These are phyloP conservation scores for Phaeodactylum tricornutum DNA, from an alignment of 108 stramenopile genomes.

Conservation along the genomic window DNA sequence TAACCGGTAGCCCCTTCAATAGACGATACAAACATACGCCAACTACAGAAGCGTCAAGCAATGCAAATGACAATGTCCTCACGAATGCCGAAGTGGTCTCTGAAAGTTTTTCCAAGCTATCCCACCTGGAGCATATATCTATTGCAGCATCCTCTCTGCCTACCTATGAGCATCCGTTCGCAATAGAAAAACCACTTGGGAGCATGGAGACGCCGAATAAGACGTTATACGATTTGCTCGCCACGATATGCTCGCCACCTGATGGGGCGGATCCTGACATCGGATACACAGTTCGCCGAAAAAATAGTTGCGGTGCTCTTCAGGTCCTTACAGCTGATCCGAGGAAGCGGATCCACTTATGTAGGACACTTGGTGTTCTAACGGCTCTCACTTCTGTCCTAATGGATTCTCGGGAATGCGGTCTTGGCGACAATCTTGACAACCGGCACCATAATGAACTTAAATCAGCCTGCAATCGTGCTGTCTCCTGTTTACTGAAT, in stretches of 20 bases:
- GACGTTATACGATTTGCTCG: conserved; percentile 37
- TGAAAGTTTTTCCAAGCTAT: no score
- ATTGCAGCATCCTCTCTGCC: no score
- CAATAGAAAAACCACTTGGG: no score
- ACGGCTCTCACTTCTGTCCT: conserved; percentile 56
- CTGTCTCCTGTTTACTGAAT: conserved; percentile 48
- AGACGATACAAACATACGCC: no score
- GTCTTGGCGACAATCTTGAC: conserved; percentile 25
- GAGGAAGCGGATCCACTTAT: conserved; percentile 45
- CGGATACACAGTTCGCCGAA: conserved; percentile 60
- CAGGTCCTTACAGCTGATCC: conserved; percentile 55
- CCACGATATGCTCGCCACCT: conserved; percentile 27
- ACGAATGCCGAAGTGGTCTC: no score
- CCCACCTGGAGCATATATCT: no score
- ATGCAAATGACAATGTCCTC: no score
- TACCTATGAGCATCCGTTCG: conserved; percentile 13
- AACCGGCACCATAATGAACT: conserved; percentile 29
- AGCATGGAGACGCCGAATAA: conserved; percentile 48
- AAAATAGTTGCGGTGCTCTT: conserved; percentile 81
- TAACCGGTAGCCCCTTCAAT: conserved; percentile 14
- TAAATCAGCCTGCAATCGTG: conserved; percentile 47
- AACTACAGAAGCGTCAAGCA: no score
- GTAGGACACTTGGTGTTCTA: conserved; percentile 70
- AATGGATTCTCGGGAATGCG: conserved; percentile 26
- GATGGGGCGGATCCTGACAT: conserved; percentile 25